Percentiles rank a stretch among this genome's conserved stretches.
These are phyloP conservation scores for Penicillium paneum DNA, from an alignment of 2,329 filamentous ascomycete genomes.

Conservation along the genomic window DNA sequence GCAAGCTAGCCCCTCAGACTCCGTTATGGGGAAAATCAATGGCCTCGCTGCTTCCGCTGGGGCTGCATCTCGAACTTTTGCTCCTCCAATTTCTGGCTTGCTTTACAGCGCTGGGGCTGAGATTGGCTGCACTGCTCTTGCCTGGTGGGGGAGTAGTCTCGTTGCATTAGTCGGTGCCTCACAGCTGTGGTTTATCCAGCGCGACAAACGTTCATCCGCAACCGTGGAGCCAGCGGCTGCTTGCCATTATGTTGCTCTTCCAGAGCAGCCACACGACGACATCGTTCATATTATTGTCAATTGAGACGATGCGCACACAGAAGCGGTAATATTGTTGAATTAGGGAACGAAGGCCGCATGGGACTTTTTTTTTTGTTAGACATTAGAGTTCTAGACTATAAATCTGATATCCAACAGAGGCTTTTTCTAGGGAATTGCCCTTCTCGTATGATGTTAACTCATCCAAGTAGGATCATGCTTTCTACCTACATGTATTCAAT, in stretches of 20 bases:
- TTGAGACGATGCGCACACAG: conserved; percentile 4
- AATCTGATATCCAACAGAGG: neutral
- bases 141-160: conserved; percentile 59
- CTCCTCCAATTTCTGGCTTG: conserved; percentile 65
- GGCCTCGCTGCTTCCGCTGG: conserved; percentile 68
- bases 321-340: neutral
- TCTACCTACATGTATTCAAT: neutral
- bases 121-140: conserved; percentile 58
- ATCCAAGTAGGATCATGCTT: neutral
- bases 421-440: neutral
- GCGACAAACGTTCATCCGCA: conserved; percentile 45
- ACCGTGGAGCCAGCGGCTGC: conserved; percentile 37
- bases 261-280: conserved; percentile 21
- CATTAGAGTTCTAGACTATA: neutral
- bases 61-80: conserved; percentile 67
- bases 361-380: neutral
- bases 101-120: conserved; percentile 62
- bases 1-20: conserved; percentile 63
- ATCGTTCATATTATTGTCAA: conserved; percentile 31
- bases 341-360: neutral
- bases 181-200: conserved; percentile 56
- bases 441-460: neutral
- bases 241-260: conserved; percentile 23
- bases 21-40: conserved; percentile 67
- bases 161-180: conserved; percentile 56